Base-by-base conservation (phyloP, 1,284 basidiomycete species). In the Ustilago trichophora region DNA sequence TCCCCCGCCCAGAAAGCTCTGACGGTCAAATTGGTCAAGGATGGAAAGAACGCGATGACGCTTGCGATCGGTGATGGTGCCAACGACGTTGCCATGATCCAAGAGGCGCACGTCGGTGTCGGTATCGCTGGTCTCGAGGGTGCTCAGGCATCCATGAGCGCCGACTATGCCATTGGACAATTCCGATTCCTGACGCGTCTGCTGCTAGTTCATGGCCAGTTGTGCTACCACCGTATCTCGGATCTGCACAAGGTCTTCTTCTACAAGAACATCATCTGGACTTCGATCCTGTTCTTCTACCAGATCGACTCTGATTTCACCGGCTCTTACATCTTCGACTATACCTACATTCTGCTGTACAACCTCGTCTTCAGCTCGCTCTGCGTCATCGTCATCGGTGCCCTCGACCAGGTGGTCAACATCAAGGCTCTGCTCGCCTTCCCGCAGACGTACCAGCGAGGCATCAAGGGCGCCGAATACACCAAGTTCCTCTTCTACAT, bases 61-160 rank as follows among this genome's bases (percentile, higher is more conserved):
- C 83, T 98, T 22, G 92, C 93, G 0, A 98, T 98, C 59, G 95
- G 95, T 11, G 95, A 98, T 75, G 95, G 95, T 45, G 92, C 92
- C 13, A 95, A 94, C 76, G 93, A 95, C 76, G 92, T 95, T 10
- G 92, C 92, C 4, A 95, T 95, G 92, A 98, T 98, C 69, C 95
- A 98, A 82, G 94, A 97, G 29, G 95, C 95, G 21, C 95, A 98
- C 82, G 89, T 96, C 71, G 95, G 95, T 6, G 93, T 94, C 76
- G 95, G 95, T 22, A 85, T 98, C 22, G 88, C 93, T 63, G 95
- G 95, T 47, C 87, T 95, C 38, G 95, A 98, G 82, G 95, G 95
- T 49, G 94, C 93, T 19, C 95, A 98, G 82, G 95, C 95, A 21
- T 93, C 94, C 37, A 98, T 98, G 93, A 96, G 93, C 19, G 93